Base-by-base conservation (phyloP, 371 early-diverging fungal species). In the Umbelopsis sp. region DNA sequence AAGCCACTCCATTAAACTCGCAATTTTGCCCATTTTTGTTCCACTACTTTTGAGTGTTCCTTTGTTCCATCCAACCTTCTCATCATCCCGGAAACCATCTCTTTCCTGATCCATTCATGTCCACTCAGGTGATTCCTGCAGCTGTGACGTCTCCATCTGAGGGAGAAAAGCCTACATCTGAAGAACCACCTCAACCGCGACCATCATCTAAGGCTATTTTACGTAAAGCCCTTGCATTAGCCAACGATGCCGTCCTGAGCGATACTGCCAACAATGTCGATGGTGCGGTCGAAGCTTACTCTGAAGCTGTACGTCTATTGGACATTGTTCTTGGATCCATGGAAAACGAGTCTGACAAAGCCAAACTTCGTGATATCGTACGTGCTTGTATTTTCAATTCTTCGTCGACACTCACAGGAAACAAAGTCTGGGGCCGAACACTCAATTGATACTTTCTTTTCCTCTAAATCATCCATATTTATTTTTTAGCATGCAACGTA, bases 141-240 rank as follows among this genome's bases (percentile, higher is more conserved):
- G 57, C 35, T 57, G 57, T 35, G 35, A 29, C 35, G 32, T 35
- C 57, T 16, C 35, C 57, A 57, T 57, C 57, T 37, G 57, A 57
- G 11, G 57, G 37, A 57, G 57, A 57, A 57, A 57, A 57, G 57
- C 5, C 29, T 8, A 18, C 57, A 57, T 57, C 57, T 57, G 57
- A 8, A 29, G 35, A 57, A 35, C 35, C 57, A 35, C 57, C 57
- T 29, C 57, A 29, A 35, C 45, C 65, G 66, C 68, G 69, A 50
- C 50, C 63, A 20, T 35, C 69, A 24, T 66, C 66, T 37, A 66
- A 66, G 50, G 51, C 66, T 20, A 66, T 66, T 35, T 50, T 66
- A 22, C 45, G 50, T 11, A 66, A 50, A 44, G 66, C 66, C 18
- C 66, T 66, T 11, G 44, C 66, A 20, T 50, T 38, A 25, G 66